A percentile compares a stretch with the other conserved stretches of the same genome.
phyloP scores from a whole-genome alignment of 2,329 filamentous ascomycete genomes.

The Xylariaceae sp. region DNA sequence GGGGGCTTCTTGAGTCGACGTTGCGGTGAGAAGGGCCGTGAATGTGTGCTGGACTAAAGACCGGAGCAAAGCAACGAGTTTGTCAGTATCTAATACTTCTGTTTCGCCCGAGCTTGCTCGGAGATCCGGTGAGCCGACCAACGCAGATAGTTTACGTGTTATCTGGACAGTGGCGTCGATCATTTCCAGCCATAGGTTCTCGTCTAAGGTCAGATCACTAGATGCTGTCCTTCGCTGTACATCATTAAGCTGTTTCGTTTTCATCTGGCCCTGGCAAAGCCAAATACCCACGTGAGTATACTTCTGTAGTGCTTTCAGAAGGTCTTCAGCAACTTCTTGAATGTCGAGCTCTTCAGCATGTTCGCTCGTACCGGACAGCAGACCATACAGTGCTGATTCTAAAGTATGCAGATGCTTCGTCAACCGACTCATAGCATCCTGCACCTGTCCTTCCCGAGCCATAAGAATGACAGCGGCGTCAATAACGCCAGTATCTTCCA shows the following conservation, averaged over 20 bases:
- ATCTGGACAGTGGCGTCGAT: constrained; percentile 60
- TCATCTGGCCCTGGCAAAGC: constrained; percentile 85
- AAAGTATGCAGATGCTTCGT: constrained; percentile 76
- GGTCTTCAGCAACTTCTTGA: constrained; percentile 64
- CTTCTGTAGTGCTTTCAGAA: constrained; percentile 76
- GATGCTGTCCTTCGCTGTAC: constrained; percentile 51
- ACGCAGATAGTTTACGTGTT: constrained; percentile 59
- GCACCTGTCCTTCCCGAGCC: constrained; percentile 79
- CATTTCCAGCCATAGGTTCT: constrained; percentile 57
- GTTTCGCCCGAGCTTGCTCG: constrained; percentile 22
- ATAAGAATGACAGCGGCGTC: constrained; percentile 91
- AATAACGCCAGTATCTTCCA: constrained; percentile 85
- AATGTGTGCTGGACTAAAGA: constrained; percentile 86
- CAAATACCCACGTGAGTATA: constrained; percentile 92
- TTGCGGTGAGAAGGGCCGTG: constrained; percentile 75
- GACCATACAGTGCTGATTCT: constrained; percentile 69
- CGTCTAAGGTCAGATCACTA: constrained; percentile 49
- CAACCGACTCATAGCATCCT: constrained; percentile 78
- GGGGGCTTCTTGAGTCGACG: constrained; percentile 48
- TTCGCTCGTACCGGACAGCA: constrained; percentile 60
- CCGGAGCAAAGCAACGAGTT: constrained; percentile 64
- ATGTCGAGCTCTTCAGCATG: constrained; percentile 51
- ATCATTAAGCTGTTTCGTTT: constrained; percentile 47
- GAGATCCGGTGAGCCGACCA: constrained; percentile 37
- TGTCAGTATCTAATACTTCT: constrained; percentile 49